These are phyloP conservation scores for Cinchona pubescens DNA, from an alignment of 257 asterid species.

Conservation along the genomic window DNA sequence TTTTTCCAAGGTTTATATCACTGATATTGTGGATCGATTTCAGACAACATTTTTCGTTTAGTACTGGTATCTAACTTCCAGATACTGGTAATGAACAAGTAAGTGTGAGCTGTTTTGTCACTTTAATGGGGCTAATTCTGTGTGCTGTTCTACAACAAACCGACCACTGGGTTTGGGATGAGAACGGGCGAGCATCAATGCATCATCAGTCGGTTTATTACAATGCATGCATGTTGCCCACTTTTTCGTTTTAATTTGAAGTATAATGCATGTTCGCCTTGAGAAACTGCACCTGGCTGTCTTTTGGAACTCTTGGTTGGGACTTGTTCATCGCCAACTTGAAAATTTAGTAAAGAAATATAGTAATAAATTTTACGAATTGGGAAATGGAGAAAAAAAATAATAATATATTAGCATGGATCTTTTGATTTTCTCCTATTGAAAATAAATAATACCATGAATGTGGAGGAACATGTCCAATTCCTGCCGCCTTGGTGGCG, in stretches of 20 bases:
- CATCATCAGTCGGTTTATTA: not conserved
- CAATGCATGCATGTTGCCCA: too few species aligned
- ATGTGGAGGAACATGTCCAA: not conserved
- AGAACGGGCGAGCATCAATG: too few species aligned
- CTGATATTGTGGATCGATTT: too few species aligned
- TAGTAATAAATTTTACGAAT: not conserved
- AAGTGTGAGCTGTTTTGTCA: not conserved
- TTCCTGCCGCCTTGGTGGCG: not conserved
- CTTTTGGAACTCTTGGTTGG: not conserved
- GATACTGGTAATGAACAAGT: not conserved
- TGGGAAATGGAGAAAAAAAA: not conserved
- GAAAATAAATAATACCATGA: not conserved
- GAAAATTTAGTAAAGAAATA: not conserved
- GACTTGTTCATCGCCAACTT: not conserved
- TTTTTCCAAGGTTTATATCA: too few species aligned
- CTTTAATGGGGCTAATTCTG: not conserved
- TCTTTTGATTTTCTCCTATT: not conserved
- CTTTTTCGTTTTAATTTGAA: too few species aligned
- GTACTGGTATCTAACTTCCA: too few species aligned
- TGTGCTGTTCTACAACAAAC: not conserved
- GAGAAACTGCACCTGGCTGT: not conserved
- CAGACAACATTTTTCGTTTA: too few species aligned
- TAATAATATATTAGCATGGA: not conserved
- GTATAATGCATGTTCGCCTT: too few species aligned
- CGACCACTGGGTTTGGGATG: not conserved